Conservation (phyloP, 2,329 filamentous ascomycete genomes). For the Stagonosporopsis cucurbitacearum region DNA sequence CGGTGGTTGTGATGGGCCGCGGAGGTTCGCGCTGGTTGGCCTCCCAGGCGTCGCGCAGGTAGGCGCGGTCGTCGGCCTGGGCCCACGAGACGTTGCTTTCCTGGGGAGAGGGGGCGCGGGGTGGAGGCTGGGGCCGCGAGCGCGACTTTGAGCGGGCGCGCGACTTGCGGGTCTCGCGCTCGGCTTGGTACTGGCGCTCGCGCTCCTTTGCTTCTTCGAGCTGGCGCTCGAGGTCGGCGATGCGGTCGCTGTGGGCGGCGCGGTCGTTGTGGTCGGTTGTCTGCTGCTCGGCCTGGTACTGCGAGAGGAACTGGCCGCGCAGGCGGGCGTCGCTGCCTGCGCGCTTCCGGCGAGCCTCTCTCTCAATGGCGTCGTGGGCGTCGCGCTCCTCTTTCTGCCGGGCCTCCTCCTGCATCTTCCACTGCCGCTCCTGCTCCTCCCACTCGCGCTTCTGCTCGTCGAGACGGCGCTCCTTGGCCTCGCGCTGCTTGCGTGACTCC, state of each 20-base stretch:
- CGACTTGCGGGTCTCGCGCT: constrained; percentile 60
- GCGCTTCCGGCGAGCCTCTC: constrained; percentile 69
- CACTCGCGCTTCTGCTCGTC: constrained; percentile 75
- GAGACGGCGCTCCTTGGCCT: constrained; percentile 64
- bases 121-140: constrained; percentile 41
- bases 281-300: constrained; percentile 77
- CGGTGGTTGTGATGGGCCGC: constrained; percentile 36
- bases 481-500: constrained; percentile 65
- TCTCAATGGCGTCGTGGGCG: constrained; percentile 69
- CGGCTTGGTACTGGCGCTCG: constrained; percentile 68
- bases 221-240: constrained; percentile 80
- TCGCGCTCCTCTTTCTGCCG: constrained; percentile 75
- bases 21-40: constrained; percentile 41
- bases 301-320: constrained; percentile 82
- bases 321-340: constrained; percentile 70
- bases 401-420: constrained; percentile 77
- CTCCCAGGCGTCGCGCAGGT: constrained; percentile 65
- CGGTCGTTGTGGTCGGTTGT: constrained; percentile 45
- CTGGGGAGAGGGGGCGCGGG: constrained; percentile 51
- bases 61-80: constrained; percentile 67
- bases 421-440: constrained; percentile 78
- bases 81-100: constrained; percentile 69
- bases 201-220: constrained; percentile 71
- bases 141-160: constrained; percentile 48
- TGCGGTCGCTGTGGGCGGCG: constrained; percentile 63